Evolutionary conservation across 192 early-diverging fungal species (phyloP).

Genomic region (Pilaira anomala): DNA sequence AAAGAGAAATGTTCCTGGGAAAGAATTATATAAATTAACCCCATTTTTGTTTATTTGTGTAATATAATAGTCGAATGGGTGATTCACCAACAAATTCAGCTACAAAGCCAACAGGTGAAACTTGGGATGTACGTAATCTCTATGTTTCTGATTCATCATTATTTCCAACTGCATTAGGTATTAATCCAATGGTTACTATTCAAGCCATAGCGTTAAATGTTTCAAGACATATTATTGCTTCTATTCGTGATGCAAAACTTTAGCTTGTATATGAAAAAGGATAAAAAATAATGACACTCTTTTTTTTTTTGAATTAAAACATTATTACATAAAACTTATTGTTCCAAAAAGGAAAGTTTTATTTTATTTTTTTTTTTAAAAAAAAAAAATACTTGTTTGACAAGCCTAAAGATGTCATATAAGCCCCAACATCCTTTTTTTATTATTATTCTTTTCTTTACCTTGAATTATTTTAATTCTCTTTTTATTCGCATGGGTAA

Average conservation of each 20-base stretch:
- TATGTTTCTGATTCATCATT: slow-evolving; percentile 67
- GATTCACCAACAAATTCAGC: slow-evolving; percentile 42
- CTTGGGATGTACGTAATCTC: slow-evolving; percentile 62
- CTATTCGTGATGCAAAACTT: background rate
- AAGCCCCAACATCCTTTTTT: background rate
- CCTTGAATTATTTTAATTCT: background rate
- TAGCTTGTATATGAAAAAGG: background rate
- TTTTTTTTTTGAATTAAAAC: too few species aligned
- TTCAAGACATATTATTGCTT: slow-evolving; percentile 10
- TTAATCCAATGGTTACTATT: slow-evolving; percentile 59
- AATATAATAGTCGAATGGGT: slow-evolving; percentile 55
- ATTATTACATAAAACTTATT: too few species aligned
- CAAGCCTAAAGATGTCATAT: too few species aligned
- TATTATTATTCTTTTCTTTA: background rate
- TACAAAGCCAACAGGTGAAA: slow-evolving; percentile 60
- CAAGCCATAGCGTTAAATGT: slow-evolving; percentile 32
- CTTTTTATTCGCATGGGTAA: background rate
- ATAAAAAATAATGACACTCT: background rate
- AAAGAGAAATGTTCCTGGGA: background rate
- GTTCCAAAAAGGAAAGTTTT: too few species aligned
- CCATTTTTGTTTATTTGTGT: background rate
- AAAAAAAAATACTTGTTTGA: too few species aligned
- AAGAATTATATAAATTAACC: background rate
- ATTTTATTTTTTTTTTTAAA: too few species aligned
- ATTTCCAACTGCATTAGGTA: slow-evolving; percentile 68